These are phyloP conservation scores for Lotmaria passim DNA, from an alignment of 208 protist genomes.

Conservation along the genomic window DNA sequence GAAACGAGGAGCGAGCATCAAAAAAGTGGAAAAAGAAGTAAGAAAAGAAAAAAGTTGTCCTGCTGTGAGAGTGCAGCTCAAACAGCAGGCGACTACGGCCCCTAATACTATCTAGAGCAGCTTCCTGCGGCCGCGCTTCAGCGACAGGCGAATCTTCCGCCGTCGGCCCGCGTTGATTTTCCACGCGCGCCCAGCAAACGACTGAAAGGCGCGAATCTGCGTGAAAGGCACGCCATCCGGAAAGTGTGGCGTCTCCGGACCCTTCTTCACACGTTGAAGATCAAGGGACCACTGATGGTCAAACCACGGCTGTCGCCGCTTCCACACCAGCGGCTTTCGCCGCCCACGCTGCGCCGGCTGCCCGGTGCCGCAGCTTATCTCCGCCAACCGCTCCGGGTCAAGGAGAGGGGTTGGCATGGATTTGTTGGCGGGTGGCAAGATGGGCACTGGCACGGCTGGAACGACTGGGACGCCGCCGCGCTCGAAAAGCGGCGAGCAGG, in stretches of 20 bases:
- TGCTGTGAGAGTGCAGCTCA: background rate
- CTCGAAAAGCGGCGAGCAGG: constrained; percentile 30
- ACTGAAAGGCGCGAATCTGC: constrained; percentile 87
- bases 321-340: constrained; percentile 86
- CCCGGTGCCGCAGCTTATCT: constrained; percentile 74
- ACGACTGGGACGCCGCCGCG: constrained; percentile 17
- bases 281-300: constrained; percentile 89
- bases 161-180: constrained; percentile 89
- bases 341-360: constrained; percentile 83
- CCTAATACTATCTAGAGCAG: constrained; percentile 52
- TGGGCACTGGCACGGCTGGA: constrained; percentile 26
- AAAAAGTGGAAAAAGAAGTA: constrained; percentile 14
- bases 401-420: constrained; percentile 80
- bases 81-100: background rate
- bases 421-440: constrained; percentile 52
- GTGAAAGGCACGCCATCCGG: constrained; percentile 88
- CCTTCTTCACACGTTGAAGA: constrained; percentile 79
- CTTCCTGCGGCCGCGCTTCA: constrained; percentile 88
- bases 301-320: constrained; percentile 92
- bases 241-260: constrained; percentile 84
- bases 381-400: constrained; percentile 51
- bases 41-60: background rate
- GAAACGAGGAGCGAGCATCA: constrained; percentile 1
- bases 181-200: constrained; percentile 81
- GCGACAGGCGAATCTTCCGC: constrained; percentile 85